These are phyloP conservation scores for Termitomyces sp. DNA, from an alignment of 768 basidiomycete genomes.

Conservation along the genomic window DNA sequence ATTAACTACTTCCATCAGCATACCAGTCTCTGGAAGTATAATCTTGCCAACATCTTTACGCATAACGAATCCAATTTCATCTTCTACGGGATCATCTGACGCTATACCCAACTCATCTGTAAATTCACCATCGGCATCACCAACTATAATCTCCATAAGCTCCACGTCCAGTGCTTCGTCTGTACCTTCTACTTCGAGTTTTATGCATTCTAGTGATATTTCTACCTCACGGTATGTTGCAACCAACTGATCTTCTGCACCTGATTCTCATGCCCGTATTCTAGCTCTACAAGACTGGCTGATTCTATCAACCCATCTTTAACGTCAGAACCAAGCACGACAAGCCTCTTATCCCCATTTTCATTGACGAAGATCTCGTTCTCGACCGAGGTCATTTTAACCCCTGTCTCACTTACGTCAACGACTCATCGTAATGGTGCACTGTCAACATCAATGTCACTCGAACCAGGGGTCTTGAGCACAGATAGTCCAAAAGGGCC, in stretches of 20 bases:
- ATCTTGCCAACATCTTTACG: not conserved
- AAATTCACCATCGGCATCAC: constrained; percentile 1
- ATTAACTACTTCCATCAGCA: not conserved
- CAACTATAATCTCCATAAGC: not conserved
- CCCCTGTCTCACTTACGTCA: constrained; percentile 3
- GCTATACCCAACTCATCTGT: constrained; percentile 6
- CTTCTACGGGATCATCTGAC: not conserved
- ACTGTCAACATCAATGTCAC: constrained; percentile 12
- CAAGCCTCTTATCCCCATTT: not conserved
- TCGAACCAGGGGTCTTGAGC: constrained; percentile 27
- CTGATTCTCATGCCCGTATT: not conserved
- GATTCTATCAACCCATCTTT: not conserved
- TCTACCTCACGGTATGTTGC: not conserved
- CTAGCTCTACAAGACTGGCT: not conserved
- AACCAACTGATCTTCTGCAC: not conserved
- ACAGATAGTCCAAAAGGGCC: constrained; percentile 20
- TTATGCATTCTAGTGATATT: not conserved
- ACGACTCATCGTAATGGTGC: constrained; percentile 12
- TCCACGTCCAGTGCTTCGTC: not conserved
- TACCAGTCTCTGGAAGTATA: not conserved
- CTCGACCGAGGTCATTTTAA: not conserved
- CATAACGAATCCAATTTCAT: not conserved
- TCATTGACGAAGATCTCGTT: not conserved
- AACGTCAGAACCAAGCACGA: not conserved
- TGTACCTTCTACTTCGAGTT: not conserved